Conservation (phyloP, 1,139 yeast genomes). For the Candida sojae region DNA sequence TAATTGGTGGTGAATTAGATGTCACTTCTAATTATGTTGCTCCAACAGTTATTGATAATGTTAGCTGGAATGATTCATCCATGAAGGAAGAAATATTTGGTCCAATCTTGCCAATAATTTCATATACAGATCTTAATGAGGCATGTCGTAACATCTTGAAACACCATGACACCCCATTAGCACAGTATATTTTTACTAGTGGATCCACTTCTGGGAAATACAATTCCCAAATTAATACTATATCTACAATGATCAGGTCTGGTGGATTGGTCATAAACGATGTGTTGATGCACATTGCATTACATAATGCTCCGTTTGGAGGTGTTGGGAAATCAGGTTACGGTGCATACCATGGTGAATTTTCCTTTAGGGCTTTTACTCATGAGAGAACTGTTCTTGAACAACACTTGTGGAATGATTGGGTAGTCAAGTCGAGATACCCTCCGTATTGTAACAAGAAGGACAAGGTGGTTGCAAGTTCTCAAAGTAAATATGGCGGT, state of each 20-base stretch:
- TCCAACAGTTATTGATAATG: constrained; percentile 73
- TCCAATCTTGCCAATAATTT: constrained; percentile 76
- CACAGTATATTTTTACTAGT: constrained; percentile 71
- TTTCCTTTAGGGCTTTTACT: constrained; percentile 71
- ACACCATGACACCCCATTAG: constrained; percentile 78
- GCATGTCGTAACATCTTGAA: constrained; percentile 39
- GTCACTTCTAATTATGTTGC: constrained; percentile 52
- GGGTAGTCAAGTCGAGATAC: constrained; percentile 57
- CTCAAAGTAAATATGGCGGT: constrained; percentile 20
- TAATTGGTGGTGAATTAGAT: constrained; percentile 58
- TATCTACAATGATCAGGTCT: constrained; percentile 60
- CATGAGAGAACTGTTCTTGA: constrained; percentile 71
- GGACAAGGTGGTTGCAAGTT: constrained; percentile 23
- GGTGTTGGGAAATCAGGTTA: constrained; percentile 84
- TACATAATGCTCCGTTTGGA: constrained; percentile 79
- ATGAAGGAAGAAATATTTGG: constrained; percentile 85
- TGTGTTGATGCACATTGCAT: constrained; percentile 67
- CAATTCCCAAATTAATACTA: constrained; percentile 50
- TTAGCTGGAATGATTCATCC: constrained; percentile 62
- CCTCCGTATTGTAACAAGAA: constrained; percentile 58
- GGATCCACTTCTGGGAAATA: constrained; percentile 31
- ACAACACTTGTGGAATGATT: constrained; percentile 70
- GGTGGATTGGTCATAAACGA: constrained; percentile 79
- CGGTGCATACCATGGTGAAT: constrained; percentile 78
- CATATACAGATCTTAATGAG: constrained; percentile 47